Conservation (phyloP, 2,329 filamentous ascomycete genomes). For the Parastagonospora avenae region DNA sequence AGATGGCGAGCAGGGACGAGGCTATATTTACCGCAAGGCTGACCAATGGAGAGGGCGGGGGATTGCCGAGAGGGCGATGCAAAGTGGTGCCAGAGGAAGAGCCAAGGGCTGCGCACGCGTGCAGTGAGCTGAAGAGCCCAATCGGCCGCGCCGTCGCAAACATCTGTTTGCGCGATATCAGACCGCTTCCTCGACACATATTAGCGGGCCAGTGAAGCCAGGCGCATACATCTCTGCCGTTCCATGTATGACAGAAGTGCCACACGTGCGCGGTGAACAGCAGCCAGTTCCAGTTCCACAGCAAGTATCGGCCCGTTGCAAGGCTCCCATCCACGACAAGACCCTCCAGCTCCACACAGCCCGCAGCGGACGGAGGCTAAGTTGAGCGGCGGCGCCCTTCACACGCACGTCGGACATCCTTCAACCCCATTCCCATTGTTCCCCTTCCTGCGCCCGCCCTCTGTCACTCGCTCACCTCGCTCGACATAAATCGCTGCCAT, state of each 20-base stretch:
- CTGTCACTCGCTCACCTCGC: not conserved
- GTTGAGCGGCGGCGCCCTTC: not conserved
- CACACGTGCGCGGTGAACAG: no score
- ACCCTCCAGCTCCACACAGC: slow-evolving; percentile 15
- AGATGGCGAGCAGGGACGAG: not conserved
- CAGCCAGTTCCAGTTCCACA: no score
- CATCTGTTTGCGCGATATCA: not conserved
- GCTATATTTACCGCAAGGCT: slow-evolving; percentile 10
- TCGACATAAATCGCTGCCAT: not conserved
- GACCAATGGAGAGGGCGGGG: slow-evolving; percentile 7
- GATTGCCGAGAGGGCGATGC: not conserved
- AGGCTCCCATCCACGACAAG: not conserved
- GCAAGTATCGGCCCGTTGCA: not conserved
- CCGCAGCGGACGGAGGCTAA: slow-evolving; percentile 7
- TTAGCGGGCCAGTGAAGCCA: not conserved
- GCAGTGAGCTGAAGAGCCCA: slow-evolving; percentile 3
- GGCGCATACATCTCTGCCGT: not conserved
- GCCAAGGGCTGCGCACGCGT: not conserved
- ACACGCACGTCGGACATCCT: not conserved
- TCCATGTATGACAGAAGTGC: no score
- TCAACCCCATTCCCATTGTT: not conserved
- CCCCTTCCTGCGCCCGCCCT: not conserved
- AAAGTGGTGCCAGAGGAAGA: not conserved
- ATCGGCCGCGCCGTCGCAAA: not conserved
- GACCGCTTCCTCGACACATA: slow-evolving; percentile 3